phyloP scores from a whole-genome alignment of 2,329 filamentous ascomycete genomes.

The Calonectria pseudoreteaudii region DNA sequence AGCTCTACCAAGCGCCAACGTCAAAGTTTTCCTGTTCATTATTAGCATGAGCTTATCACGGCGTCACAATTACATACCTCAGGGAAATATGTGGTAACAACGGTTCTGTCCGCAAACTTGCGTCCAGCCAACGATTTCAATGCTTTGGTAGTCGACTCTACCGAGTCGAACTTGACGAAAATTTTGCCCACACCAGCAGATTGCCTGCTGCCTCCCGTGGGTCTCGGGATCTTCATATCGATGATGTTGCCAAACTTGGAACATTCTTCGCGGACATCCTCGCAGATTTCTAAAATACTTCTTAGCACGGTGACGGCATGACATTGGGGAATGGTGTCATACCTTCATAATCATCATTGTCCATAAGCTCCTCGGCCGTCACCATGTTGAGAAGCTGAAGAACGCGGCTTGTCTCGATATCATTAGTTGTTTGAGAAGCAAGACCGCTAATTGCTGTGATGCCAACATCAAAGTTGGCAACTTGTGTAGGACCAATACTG shows the following conservation, averaged over 20 bases:
- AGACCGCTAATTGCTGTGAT: constrained; percentile 99
- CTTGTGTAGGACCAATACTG: constrained; percentile 94
- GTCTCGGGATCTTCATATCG: constrained; percentile 93
- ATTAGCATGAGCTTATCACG: constrained; percentile 45
- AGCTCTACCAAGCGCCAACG: constrained; percentile 81
- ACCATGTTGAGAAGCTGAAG: constrained; percentile 98
- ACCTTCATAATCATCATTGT: constrained; percentile 96
- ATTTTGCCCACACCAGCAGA: constrained; percentile 96
- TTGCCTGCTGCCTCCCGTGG: constrained; percentile 83
- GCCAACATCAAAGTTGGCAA: constrained; percentile 90
- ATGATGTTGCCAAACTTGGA: constrained; percentile 87
- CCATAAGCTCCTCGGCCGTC: constrained; percentile 92
- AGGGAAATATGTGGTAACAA: constrained; percentile 95
- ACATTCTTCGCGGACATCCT: constrained; percentile 95
- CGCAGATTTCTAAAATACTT: constrained; percentile 82
- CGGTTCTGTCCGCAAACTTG: constrained; percentile 96
- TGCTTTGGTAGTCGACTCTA: constrained; percentile 84
- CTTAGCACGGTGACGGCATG: constrained; percentile 48
- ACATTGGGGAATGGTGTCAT: constrained; percentile 43
- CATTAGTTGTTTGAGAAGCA: constrained; percentile 85
- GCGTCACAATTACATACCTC: constrained; percentile 69
- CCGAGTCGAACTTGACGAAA: constrained; percentile 89
- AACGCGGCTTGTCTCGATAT: constrained; percentile 84
- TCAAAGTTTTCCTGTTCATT: constrained; percentile 88
- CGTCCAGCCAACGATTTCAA: constrained; percentile 90